phyloP scores from a whole-genome alignment of 1,139 yeast species.

The Magnusiomyces sp. region DNA sequence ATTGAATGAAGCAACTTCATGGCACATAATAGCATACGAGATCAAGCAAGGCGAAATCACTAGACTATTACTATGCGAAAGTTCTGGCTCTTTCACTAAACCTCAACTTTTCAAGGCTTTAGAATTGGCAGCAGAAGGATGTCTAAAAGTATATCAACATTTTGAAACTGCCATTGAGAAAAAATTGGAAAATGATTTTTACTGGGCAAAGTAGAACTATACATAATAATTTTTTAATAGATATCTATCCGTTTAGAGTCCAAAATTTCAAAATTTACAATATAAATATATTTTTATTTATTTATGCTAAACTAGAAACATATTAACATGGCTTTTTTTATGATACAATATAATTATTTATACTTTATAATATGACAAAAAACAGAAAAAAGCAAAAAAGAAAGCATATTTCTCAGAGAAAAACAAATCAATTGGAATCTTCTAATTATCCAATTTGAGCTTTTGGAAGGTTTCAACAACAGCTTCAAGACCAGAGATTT shows the following conservation, averaged over 20 bases:
- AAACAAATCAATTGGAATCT: not conserved
- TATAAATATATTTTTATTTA: too few species aligned
- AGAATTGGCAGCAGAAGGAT: slow-evolving; percentile 38
- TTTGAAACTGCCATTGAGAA: slow-evolving; percentile 42
- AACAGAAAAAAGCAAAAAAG: not conserved
- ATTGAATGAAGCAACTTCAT: slow-evolving; percentile 42
- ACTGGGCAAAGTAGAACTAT: too few species aligned
- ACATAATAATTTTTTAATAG: too few species aligned
- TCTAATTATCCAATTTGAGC: slow-evolving; percentile 27
- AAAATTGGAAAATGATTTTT: slow-evolving; percentile 46
- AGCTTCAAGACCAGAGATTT: slow-evolving; percentile 59
- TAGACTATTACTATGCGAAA: slow-evolving; percentile 57
- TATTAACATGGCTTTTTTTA: too few species aligned
- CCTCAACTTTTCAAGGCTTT: slow-evolving; percentile 39
- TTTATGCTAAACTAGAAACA: too few species aligned
- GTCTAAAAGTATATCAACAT: slow-evolving; percentile 38
- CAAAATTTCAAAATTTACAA: too few species aligned
- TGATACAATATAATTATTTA: too few species aligned
- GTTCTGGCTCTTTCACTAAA: slow-evolving; percentile 61
- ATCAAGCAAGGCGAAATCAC: slow-evolving; percentile 44
- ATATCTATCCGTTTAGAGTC: too few species aligned
- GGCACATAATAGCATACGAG: slow-evolving; percentile 60
- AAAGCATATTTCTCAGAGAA: not conserved
- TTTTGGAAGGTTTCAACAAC: slow-evolving; percentile 36
- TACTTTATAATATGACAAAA: not conserved